Base-by-base conservation (phyloP, 306 rosid species). In the Ammopiptanthus mongolicus region DNA sequence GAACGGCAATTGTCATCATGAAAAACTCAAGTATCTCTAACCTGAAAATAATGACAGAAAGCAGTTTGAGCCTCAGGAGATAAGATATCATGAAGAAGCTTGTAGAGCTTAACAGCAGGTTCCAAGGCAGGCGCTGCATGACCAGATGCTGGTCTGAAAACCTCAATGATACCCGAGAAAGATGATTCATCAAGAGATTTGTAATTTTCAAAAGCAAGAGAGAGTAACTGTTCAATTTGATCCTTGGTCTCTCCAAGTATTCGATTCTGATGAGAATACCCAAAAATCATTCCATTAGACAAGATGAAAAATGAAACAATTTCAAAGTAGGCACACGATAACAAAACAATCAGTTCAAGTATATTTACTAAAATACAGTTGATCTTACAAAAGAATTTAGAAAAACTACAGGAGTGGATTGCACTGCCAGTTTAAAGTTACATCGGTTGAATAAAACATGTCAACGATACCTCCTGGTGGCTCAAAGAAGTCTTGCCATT, bases 11-110 rank as follows among this genome's bases (percentile, higher is more conserved):
- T 34, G 55, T 28, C 69, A 28, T 53, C 47, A 80, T 53, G 41
- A 69, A 73, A 29, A 79, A 12, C 10, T 33, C 10, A 34, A 80
- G 29, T 83, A 74, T 52, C 71, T 34, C 83, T 47, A 78, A 95
- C 99, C 99, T 95, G 99, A 86, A 96, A 96, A 84, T 92, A 86
- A 44, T 92, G 99, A 82, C 99, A 96, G 66, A 96, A 76, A 22
- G 96, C 79, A 73, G 87, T 92, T 81, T 96, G 99, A 29, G 90
- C 90, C 96, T 96, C 99, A 0, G 99, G 98, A 79, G 99, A 90
- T 77, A 96, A 85, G 74, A 96, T 78, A 78, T 96, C 99, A 18
- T 92, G 97, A 82, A 96, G 98, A 79, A 92, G 93, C 55, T 82
- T 92, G 87, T 86, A 92, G 39, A 96, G 91, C 78, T 89, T 90